Evolutionary conservation across 441 rosid genomes (phyloP), one percentile per base, ranked within the genome.

Genomic region (Erodium chrysanthum): DNA sequence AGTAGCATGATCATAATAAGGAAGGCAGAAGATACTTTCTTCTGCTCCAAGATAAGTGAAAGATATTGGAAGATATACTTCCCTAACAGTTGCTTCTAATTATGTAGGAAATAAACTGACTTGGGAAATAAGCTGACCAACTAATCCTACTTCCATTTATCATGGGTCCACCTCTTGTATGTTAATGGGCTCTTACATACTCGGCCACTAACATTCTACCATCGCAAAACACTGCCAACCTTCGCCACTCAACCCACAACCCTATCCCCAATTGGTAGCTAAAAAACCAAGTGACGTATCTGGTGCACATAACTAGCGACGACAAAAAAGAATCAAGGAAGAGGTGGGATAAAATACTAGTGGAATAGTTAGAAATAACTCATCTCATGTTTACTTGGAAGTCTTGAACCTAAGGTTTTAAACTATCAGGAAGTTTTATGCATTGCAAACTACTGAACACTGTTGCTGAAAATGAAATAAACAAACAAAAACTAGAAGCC

Each of bases 401-500:
- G 25, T 54, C 60, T 52, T 5, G 62, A 21, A 21, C 62, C 62
- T 56, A 22, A 23, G 63, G 63, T 4, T 21, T 7, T 11, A 22
- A 22, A 59, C 6, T 58, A 9, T 20, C 29, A 2, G 1, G 29
- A 56, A 17, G 25, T 56, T 20, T 17, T 6, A 56, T 9, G 31
- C 31, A 21, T 22, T 15, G 10, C 7, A 23, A 59, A 59, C 31
- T 59, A 59, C 63, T 59, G 23, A 4, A 59, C 63, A 23, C 9
- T 58, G 63, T 27, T 40, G 25, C 5, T 37, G 0, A n/a, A 29
- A 56, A 15, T 56, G 20, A 46, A 1, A 11, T 9, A 44, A 74
- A 68, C 66, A 71, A 27, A 25, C 23, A 5, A 35, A 58, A 59
- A 70, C 10, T 62, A 35, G 74, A 66, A 69, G 56, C 80, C 73